phyloP scores from a whole-genome alignment of 768 basidiomycete genomes.

The Psilocybe sp. region DNA sequence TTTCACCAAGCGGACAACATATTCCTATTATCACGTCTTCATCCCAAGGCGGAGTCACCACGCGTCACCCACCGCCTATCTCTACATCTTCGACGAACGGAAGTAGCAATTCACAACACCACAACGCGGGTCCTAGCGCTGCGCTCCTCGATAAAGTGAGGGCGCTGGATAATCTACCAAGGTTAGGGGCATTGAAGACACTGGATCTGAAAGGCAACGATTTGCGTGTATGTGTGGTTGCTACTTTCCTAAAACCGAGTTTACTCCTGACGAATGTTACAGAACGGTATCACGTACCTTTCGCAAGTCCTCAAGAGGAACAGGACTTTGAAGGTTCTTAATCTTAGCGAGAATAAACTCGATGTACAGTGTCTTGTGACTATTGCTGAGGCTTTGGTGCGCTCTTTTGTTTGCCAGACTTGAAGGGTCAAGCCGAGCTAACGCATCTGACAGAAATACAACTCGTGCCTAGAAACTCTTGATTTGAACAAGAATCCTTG shows the following conservation, averaged over 20 bases:
- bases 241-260: neutral
- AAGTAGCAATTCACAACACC: conserved; percentile 18
- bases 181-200: conserved; percentile 82
- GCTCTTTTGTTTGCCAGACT: conserved; percentile 19
- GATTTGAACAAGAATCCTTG: conserved; percentile 94
- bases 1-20: conserved; percentile 41
- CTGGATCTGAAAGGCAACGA: conserved; percentile 93
- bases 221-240: conserved; percentile 60
- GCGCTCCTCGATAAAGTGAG: conserved; percentile 86
- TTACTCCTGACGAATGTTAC: conserved; percentile 4
- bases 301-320: conserved; percentile 97
- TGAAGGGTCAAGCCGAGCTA: neutral
- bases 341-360: conserved; percentile 92
- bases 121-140: conserved; percentile 57
- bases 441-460: conserved; percentile 72
- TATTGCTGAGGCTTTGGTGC: conserved; percentile 86
- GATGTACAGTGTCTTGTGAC: conserved; percentile 76
- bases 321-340: conserved; percentile 89
- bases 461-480: conserved; percentile 87
- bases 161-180: conserved; percentile 83
- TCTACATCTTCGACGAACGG: conserved; percentile 15
- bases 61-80: conserved; percentile 34
- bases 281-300: conserved; percentile 82
- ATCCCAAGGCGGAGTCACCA: conserved; percentile 50
- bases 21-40: conserved; percentile 72